Evolutionary conservation across 495 filamentous ascomycete genomes (phyloP), one percentile per base, ranked within the genome.

Genomic region (Durotheca rogersii): DNA sequence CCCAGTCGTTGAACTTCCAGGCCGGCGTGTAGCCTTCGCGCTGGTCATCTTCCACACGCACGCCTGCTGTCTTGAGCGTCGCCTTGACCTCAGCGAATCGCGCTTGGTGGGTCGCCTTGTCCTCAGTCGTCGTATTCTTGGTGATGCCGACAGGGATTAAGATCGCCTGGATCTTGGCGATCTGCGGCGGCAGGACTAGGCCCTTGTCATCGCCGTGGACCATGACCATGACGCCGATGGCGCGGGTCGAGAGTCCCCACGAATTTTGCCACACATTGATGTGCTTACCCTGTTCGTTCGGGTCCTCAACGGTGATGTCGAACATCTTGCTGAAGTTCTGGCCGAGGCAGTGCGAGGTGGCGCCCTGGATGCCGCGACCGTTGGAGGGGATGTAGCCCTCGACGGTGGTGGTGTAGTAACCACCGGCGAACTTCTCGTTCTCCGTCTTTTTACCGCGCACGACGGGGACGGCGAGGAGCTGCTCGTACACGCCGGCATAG

Each of bases 301-400:
- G 94, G 62, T 96, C 90, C 69, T 98, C 92, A 12, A 98, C 91
- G 0, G 86, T 90, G 70, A 98, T 96, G 65, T 88, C 83, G 70
- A 96, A 98, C 93, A 98, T 98, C 70, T 89, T 95, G 66, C 84
- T 87, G 78, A 98, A 96, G 70, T 97, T 96, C 69, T 96, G 91
- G 20, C 93, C 93, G 1, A 98, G 80, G 64, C 88, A 91, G 64
- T 98, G 93, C 43, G 86, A 90, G 14, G 94, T 98, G 41, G 81
- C 93, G 51, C 89, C 93, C 71, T 98, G 94, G 55, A 98, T 97
- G 65, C 94, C 93, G 64, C 93, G 86, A 6, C 93, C 93, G 53
- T 91, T 96, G 34, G 87, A 78, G 14, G 93, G 88, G 58, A 97
- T 96, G 67, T 92, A 93, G n/a, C 83, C 90, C 69, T 98, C 93